phyloP scores from a whole-genome alignment of 768 basidiomycete species.

The Piloderma croceum region DNA sequence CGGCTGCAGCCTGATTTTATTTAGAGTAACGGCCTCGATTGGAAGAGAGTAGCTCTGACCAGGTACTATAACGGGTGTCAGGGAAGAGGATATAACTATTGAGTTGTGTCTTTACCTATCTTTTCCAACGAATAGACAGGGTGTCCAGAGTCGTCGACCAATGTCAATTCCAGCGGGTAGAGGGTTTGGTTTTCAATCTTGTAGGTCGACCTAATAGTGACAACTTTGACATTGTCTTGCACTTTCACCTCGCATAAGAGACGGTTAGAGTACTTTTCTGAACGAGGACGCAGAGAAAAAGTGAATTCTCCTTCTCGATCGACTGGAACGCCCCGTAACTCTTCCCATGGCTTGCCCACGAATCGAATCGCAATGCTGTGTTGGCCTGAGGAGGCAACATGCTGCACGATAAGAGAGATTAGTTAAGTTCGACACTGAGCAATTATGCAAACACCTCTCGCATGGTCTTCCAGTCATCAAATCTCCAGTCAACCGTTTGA shows the following conservation, averaged over 20 bases:
- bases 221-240: slow-evolving; percentile 87
- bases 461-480: slow-evolving; percentile 92
- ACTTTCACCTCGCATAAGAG: slow-evolving; percentile 87
- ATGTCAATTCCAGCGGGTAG: slow-evolving; percentile 86
- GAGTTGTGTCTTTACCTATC: slow-evolving; percentile 45
- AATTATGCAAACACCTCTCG: slow-evolving; percentile 62
- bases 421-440: slow-evolving; percentile 36
- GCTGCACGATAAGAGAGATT: slow-evolving; percentile 31
- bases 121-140: slow-evolving; percentile 78
- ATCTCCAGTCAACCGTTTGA: slow-evolving; percentile 86
- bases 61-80: slow-evolving; percentile 46
- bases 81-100: slow-evolving; percentile 4
- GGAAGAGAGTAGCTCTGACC: slow-evolving; percentile 87
- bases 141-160: slow-evolving; percentile 82
- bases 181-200: slow-evolving; percentile 87
- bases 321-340: slow-evolving; percentile 81
- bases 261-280: slow-evolving; percentile 68
- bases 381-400: slow-evolving; percentile 63
- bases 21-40: slow-evolving; percentile 79
- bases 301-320: slow-evolving; percentile 90
- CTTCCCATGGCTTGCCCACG: slow-evolving; percentile 84
- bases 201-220: slow-evolving; percentile 90
- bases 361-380: slow-evolving; percentile 86
- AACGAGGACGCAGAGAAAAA: slow-evolving; percentile 78
- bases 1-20: slow-evolving; percentile 81